Evolutionary conservation across 164 flowering plant genomes (phyloP).

Genomic region (Tinospora cordifolia): DNA sequence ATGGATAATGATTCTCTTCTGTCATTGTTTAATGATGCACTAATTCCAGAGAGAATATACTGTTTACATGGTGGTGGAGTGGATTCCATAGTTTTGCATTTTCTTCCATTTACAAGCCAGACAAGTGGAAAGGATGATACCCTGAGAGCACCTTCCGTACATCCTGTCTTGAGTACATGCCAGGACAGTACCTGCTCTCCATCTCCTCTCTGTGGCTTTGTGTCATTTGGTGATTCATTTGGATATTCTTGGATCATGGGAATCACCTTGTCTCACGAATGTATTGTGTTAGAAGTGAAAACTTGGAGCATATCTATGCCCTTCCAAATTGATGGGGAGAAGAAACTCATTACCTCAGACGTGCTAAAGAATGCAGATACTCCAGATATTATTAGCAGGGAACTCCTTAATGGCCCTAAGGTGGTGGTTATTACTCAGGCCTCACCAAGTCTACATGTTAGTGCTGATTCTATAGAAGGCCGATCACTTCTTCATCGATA

Average conservation of each 20-base stretch:
- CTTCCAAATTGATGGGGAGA: conserved; percentile 32
- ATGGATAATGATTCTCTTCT: conserved; percentile 29
- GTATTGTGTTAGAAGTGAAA: conserved; percentile 70
- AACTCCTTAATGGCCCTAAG: conserved; percentile 74
- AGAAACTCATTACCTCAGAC: conserved; percentile 20
- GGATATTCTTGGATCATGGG: conserved; percentile 90
- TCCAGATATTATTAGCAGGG: conserved; percentile 75
- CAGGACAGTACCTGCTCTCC: conserved; percentile 35
- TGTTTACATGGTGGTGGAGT: conserved; percentile 73
- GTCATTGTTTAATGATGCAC: conserved; percentile 54
- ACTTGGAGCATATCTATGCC: conserved; percentile 56
- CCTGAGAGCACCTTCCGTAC: conserved; percentile 62
- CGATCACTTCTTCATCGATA: conserved; percentile 82
- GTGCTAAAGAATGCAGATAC: conserved; percentile 29
- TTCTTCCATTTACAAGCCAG: conserved; percentile 88
- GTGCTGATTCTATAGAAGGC: conserved; percentile 94
- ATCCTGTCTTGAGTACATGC: conserved; percentile 64
- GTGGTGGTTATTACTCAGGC: conserved; percentile 53
- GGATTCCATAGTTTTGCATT: conserved; percentile 76
- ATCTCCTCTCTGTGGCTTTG: conserved; percentile 56
- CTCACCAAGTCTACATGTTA: conserved; percentile 47
- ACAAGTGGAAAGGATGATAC: conserved; percentile 46
- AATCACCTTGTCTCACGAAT: conserved; percentile 48
- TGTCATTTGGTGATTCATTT: conserved; percentile 66
- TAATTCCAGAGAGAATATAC: conserved; percentile 73